Evolutionary conservation across 106 monocot species (phyloP).

Genomic region (Agapanthus africanus): DNA sequence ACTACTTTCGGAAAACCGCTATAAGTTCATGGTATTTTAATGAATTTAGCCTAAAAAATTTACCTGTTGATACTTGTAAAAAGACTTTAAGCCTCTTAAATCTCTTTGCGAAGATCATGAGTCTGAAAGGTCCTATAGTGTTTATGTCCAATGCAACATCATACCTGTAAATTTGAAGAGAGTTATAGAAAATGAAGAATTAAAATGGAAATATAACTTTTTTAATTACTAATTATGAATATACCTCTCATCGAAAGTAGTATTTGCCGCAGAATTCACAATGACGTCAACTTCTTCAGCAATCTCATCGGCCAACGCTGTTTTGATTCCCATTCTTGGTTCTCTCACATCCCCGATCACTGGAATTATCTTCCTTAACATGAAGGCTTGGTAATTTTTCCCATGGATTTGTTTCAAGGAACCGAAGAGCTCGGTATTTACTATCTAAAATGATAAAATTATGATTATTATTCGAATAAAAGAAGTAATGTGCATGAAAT

Average conservation of each 20-base stretch:
- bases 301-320: slow-evolving; percentile 47
- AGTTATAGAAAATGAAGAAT: no score
- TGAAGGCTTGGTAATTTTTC: slow-evolving; percentile 46
- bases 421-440: slow-evolving; percentile 62
- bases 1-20: no score
- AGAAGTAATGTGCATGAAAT: no score
- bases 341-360: slow-evolving; percentile 68
- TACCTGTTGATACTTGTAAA: slow-evolving; percentile 86
- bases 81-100: slow-evolving; percentile 69
- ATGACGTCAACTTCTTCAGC: slow-evolving; percentile 64
- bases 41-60: not conserved
- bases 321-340: slow-evolving; percentile 50
- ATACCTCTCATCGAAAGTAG: slow-evolving; percentile 92
- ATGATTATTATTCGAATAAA: no score
- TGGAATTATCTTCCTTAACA: slow-evolving; percentile 70
- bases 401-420: slow-evolving; percentile 60
- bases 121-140: slow-evolving; percentile 72
- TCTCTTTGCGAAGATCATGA: slow-evolving; percentile 72
- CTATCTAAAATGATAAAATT: slow-evolving; percentile 53
- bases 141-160: slow-evolving; percentile 90
- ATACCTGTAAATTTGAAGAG: slow-evolving; percentile 69
- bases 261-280: slow-evolving; percentile 87
- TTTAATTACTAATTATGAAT: no score
- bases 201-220: no score
- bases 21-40: no score